Evolutionary conservation across 768 basidiomycete species (phyloP), one percentile per base, ranked within the genome.

Genomic region (Podaxis sp.): DNA sequence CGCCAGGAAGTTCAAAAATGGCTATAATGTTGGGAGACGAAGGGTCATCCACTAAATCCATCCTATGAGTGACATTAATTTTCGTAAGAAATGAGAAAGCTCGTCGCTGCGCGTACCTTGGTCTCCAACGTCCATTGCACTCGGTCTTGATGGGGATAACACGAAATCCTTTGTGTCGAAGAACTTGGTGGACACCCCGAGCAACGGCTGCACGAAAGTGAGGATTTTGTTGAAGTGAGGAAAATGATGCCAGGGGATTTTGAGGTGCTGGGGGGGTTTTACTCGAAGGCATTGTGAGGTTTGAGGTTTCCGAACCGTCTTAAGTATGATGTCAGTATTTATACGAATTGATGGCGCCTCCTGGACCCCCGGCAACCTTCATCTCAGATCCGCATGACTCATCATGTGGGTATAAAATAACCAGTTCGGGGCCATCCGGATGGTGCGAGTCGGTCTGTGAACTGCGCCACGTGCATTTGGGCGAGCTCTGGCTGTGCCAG

Each of bases 1-100:
- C 74, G 17, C 80, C 82, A 37, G 82, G 82, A 13, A 83, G 65
- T 63, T 83, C 82, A 57, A 81, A 76, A 6, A 77, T 72, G 4
- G 77, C 80, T 2, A 72, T 61, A 4, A 77, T 57, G 19, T 64
- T 76, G 8, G 73, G 62, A 1, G 71, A 72, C 4, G 66, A 70
- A 6, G 75, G 74, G 57, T 81, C 75, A 53, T 81, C 77, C 15
- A 79, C 67, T 17, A 81, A 63, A 58, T 80, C 79, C 74, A 80
- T 76, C 53, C 82, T 82, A 59, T 41, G 63, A 66, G 62, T 49
- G 54, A 46, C 19, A n/a, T 24, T 49, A 53, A 29, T 38, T 63
- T 46, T 17, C 9, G 17, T 25, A 33, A 55, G 33, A 37, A 41
- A 25, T 52, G 36, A 54, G 41, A 11, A 43, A 55, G 3, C 6